Evolutionary conservation across 1,284 basidiomycete genomes (phyloP).

Genomic region (Ganoderma lingzhi): DNA sequence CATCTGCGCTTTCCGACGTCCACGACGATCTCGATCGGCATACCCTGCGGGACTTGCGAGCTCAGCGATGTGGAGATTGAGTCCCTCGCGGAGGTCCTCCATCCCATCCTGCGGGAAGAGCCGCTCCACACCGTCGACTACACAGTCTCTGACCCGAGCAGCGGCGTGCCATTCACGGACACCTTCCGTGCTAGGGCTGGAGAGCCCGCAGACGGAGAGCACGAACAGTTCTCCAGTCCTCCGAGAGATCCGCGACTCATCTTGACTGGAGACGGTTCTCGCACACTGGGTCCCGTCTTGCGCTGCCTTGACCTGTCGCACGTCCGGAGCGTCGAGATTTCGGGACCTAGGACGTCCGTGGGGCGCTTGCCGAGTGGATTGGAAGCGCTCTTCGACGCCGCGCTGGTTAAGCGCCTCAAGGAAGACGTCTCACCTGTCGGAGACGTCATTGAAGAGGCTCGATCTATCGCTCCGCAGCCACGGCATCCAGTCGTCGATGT

Average conservation of each 20-base stretch:
- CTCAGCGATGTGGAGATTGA: background rate
- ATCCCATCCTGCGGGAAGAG: background rate
- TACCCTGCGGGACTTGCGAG: background rate
- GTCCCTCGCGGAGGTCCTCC: background rate
- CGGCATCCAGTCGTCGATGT: background rate
- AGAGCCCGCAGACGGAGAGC: background rate
- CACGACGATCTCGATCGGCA: conserved; percentile 5
- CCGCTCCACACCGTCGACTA: conserved; percentile 4
- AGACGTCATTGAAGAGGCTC: background rate
- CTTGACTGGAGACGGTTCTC: conserved; percentile 4
- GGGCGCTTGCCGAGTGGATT: background rate
- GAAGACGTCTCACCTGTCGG: background rate
- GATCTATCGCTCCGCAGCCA: background rate
- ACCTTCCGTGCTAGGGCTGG: conserved; percentile 6
- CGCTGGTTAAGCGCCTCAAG: background rate
- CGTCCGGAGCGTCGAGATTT: background rate
- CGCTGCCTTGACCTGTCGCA: conserved; percentile 2
- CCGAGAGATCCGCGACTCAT: background rate
- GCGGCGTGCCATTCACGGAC: background rate
- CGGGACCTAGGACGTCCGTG: background rate
- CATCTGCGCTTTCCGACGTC: conserved; percentile 4
- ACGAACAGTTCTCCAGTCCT: background rate
- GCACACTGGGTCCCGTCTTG: background rate
- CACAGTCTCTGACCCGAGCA: background rate
- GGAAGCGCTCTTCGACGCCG: background rate